A percentile compares a stretch with the other conserved stretches of the same genome.
Evolutionary conservation across 1,284 basidiomycete genomes (phyloP).

Genomic region (Malassezia sp.): DNA sequence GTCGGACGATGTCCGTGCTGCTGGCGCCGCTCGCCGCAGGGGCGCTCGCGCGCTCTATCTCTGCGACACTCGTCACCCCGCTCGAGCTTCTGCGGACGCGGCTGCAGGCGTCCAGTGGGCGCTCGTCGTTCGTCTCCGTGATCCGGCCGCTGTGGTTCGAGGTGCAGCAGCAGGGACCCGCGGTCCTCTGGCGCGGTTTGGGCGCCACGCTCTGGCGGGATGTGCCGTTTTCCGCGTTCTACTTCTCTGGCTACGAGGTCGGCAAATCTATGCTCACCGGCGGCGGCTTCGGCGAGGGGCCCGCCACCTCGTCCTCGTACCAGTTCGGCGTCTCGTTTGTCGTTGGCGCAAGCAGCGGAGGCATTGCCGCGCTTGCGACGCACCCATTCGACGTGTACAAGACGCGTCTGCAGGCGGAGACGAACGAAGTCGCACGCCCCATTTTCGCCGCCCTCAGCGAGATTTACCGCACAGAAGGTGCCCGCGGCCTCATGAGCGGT

Average conservation of each 20-base stretch:
- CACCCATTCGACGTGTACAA: conserved; percentile 95
- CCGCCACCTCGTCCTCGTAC: conserved; percentile 41
- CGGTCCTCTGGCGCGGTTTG: conserved; percentile 75
- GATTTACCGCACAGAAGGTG: conserved; percentile 68
- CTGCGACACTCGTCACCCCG: conserved; percentile 72
- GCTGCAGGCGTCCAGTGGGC: conserved; percentile 54
- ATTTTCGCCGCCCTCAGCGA: conserved; percentile 52
- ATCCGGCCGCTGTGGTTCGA: conserved; percentile 25
- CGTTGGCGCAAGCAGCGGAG: conserved; percentile 57
- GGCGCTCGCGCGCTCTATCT: conserved; percentile 64
- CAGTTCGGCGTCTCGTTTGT: conserved; percentile 67
- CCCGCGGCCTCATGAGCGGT: conserved; percentile 68
- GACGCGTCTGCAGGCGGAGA: conserved; percentile 62
- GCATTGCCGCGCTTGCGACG: conserved; percentile 70
- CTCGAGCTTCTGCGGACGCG: conserved; percentile 88
- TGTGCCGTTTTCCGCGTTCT: conserved; percentile 88
- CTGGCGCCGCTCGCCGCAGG: conserved; percentile 71
- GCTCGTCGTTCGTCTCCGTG: conserved; percentile 21
- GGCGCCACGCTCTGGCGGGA: conserved; percentile 89
- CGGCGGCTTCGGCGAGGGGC: conserved; percentile 47
- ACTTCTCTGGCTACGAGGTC: conserved; percentile 56
- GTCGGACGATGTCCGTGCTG: conserved; percentile 27
- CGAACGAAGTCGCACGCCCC: neutral
- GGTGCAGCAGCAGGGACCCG: conserved; percentile 15
- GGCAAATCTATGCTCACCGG: conserved; percentile 43